Evolutionary conservation across 164 flowering plant genomes (phyloP), one percentile per base, ranked within the genome.

Genomic region (Protea cynaroides): DNA sequence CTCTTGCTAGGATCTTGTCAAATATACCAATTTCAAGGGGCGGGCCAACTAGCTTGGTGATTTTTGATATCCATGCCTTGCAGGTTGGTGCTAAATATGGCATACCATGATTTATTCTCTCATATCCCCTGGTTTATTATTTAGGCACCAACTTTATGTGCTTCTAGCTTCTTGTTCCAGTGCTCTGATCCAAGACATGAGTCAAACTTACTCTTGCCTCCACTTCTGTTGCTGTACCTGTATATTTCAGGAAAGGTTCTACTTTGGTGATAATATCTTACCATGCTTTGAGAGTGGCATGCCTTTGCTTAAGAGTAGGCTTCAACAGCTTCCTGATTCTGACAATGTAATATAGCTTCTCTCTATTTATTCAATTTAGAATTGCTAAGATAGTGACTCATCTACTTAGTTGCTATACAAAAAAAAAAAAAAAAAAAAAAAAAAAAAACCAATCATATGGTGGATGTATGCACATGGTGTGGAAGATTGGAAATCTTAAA

Each of bases 281-380:
- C 97, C 99, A 25, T 90, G 91, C 82, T 95, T 95, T 78, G 99
- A 95, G 76, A 95, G 97, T 75, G 97, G 97, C 58, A 81, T 95
- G 54, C 99, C 99, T 14, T 67, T 95, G 88, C 94, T 95, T 25
- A 83, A 81, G 66, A 84, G 72, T 50, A 83, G 99, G 77, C 97
- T 95, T 25, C 99, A 92, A 66, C 78, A 83, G 71, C 96, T 95
- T 34, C 96, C 96, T 66, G 97, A 95, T 77, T 91, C 99, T 68
- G 90, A 95, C 53, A 95, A 92, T 77, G 97, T 93, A 78, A 80
- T 86, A 38, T 49, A 40, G 56, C 29, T 61, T 61, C 53, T 15
- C 11, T 36, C 47, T 22, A 7, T 38, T 12, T 19, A 43, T 36
- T 8, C 55, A 34, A 54, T 40, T 62, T 49, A 29, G 5, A 22